Percentiles rank a stretch among this genome's conserved stretches.
These are phyloP conservation scores for Dactylellina parvicollis DNA, from an alignment of 2,329 filamentous ascomycete genomes.

Conservation along the genomic window DNA sequence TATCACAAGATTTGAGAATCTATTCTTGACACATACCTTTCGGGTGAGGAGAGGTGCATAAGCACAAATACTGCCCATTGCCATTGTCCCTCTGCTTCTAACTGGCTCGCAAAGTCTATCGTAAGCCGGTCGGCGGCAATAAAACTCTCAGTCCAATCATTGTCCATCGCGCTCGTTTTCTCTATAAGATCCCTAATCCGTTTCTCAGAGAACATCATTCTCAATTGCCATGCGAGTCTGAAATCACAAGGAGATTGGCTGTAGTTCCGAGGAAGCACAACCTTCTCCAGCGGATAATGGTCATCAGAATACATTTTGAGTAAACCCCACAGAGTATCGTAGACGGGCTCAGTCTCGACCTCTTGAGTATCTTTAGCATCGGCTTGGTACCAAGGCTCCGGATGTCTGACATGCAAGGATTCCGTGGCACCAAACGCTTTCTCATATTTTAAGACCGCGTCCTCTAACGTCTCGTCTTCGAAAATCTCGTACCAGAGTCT, in stretches of 20 bases:
- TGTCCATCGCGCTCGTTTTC: slow-evolving; percentile 62
- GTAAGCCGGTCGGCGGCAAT: slow-evolving; percentile 70
- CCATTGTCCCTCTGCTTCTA: slow-evolving; percentile 74
- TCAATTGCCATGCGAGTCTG: slow-evolving; percentile 75
- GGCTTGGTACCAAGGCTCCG: slow-evolving; percentile 74
- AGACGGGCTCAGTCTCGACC: slow-evolving; percentile 68
- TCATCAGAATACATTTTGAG: slow-evolving; percentile 80
- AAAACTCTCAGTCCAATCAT: slow-evolving; percentile 68
- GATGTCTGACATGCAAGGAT: slow-evolving; percentile 66
- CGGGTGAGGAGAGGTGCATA: slow-evolving; percentile 74
- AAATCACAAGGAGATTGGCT: slow-evolving; percentile 41
- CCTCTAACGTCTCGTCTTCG: slow-evolving; percentile 73
- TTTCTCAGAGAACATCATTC: slow-evolving; percentile 55
- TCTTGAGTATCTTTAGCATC: slow-evolving; percentile 71
- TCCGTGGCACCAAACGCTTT: slow-evolving; percentile 75
- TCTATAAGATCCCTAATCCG: slow-evolving; percentile 55
- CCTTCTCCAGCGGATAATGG: slow-evolving; percentile 61
- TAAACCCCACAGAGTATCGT: slow-evolving; percentile 86
- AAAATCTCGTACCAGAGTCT: slow-evolving; percentile 87
- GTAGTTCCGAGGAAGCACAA: slow-evolving; percentile 56
- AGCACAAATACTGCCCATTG: slow-evolving; percentile 79
- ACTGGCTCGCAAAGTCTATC: slow-evolving; percentile 72
- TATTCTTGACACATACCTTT: slow-evolving; percentile 55
- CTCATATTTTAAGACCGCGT: slow-evolving; percentile 77
- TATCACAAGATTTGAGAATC: not conserved